Percentiles rank a stretch among this genome's conserved stretches.
Conservation (phyloP, 2,329 filamentous ascomycete genomes). For the Fusarium brachygibbosum region DNA sequence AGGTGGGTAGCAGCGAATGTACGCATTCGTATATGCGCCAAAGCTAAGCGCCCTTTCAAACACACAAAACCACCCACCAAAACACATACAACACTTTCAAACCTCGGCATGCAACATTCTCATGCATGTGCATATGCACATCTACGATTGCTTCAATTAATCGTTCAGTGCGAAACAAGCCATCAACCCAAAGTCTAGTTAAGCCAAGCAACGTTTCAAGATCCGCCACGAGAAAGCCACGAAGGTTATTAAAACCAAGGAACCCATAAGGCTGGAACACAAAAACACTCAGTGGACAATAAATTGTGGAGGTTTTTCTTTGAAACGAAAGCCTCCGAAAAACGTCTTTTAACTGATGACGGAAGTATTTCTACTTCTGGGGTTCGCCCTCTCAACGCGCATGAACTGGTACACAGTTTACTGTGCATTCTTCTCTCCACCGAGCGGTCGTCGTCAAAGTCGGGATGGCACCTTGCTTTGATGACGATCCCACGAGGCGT, state of each 20-base stretch:
- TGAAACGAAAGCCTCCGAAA: conserved; percentile 19
- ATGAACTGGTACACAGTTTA: conserved; percentile 11
- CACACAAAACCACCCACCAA: background rate
- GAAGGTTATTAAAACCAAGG: background rate
- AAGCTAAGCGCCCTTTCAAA: background rate
- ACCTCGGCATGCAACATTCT: background rate
- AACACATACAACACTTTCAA: background rate
- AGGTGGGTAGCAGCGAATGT: background rate
- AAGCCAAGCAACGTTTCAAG: conserved; percentile 5
- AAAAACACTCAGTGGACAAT: background rate
- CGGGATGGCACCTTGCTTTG: conserved; percentile 34
- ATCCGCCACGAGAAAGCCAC: conserved; percentile 11
- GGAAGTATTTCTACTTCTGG: conserved; percentile 35
- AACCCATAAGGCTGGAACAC: conserved; percentile 39
- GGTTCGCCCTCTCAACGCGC: background rate
- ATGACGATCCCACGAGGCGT: background rate
- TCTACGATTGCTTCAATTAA: background rate
- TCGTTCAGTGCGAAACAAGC: background rate
- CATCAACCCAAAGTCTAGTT: background rate
- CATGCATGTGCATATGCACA: conserved; percentile 8
- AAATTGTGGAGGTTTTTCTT: conserved; percentile 29
- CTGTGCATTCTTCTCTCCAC: conserved; percentile 9
- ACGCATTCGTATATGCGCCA: background rate
- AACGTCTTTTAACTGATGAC: conserved; percentile 14
- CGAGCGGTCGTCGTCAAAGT: conserved; percentile 11